Evolutionary conservation across 2,329 filamentous ascomycete species (phyloP), one percentile per base, ranked within the genome.

Genomic region (Magnaporthales sp.): DNA sequence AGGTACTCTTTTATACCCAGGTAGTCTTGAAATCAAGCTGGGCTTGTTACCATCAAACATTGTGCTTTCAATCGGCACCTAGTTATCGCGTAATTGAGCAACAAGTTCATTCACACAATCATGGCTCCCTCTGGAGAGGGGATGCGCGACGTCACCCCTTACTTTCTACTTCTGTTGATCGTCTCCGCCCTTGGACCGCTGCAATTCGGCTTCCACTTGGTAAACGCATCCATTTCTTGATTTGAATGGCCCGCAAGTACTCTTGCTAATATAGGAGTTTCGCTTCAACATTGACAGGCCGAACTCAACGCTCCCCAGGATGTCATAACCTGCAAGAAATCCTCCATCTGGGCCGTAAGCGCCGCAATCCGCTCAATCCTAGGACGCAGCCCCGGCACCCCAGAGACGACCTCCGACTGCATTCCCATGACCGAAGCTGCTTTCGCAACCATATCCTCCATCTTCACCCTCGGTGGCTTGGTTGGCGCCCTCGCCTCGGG

Each of bases 221-320:
- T 95, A 84, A 74, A 80, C 73, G 29, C 15, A 19, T 31, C 51
- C 66, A 22, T 31, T 66, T n/a, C 64, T 51, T 24, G 63, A 30
- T 68, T 65, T 66, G 24, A 71, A 68, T 68, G 31, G 6, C 66
- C 68, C 26, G 46, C 13, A 69, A 63, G 32, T 19, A 67, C 32
- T 68, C 54, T 6, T 62, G 27, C 27, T 62, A 30, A 62, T 27
- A 24, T 26, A 65, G 19, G 38, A n/a, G 38, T 19, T 27, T 13
- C 29, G n/a, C 62, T 27, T 29, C 24, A 54, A 11, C 27, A 11
- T 30, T 46, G 66, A 66, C 73, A 94, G 93, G 91, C 93, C 72
- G 95, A 98, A 77, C 86, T 99, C 69, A 99, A 99, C 77, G 92
- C 94, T 9, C 95, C 95, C 9, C 90, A 97, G 83, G 90, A 93